These are phyloP conservation scores for Exophiala xenobiotica DNA, from an alignment of 2,329 filamentous ascomycete genomes.

Conservation along the genomic window DNA sequence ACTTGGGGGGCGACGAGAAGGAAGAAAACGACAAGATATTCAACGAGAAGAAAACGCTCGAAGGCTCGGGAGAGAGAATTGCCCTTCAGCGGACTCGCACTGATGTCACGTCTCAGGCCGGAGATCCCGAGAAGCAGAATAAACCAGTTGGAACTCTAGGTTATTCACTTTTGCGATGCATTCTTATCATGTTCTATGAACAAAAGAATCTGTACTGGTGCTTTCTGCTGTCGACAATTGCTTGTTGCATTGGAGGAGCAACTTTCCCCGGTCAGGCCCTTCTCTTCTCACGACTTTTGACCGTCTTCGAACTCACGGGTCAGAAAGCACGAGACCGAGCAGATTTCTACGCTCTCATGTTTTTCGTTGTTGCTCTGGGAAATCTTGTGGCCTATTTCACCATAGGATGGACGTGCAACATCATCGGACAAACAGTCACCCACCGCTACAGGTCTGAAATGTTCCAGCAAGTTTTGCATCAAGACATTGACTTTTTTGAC, in stretches of 20 bases:
- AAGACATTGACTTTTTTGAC: conserved; percentile 38
- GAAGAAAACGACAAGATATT: conserved; percentile 11
- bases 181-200: conserved; percentile 38
- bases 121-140: conserved; percentile 23
- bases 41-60: conserved; percentile 12
- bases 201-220: conserved; percentile 38
- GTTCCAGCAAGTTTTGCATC: conserved; percentile 31
- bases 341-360: conserved; percentile 50
- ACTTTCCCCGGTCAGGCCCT: conserved; percentile 51
- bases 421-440: conserved; percentile 32
- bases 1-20: conserved; percentile 37
- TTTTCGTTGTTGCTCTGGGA: conserved; percentile 45
- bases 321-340: conserved; percentile 32
- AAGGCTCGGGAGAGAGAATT: conserved; percentile 7
- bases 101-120: conserved; percentile 14
- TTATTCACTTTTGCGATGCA: conserved; percentile 38
- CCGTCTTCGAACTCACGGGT: conserved; percentile 29
- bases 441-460: conserved; percentile 29
- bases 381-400: conserved; percentile 41
- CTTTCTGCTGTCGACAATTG: conserved; percentile 34
- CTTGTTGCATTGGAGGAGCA: conserved; percentile 39
- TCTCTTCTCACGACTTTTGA: conserved; percentile 33
- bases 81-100: conserved; percentile 18
- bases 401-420: conserved; percentile 37
- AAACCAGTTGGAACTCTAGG: conserved; percentile 20